Evolutionary conservation across 2,329 filamentous ascomycete species (phyloP).

Genomic region (Erysiphe pulchra): DNA sequence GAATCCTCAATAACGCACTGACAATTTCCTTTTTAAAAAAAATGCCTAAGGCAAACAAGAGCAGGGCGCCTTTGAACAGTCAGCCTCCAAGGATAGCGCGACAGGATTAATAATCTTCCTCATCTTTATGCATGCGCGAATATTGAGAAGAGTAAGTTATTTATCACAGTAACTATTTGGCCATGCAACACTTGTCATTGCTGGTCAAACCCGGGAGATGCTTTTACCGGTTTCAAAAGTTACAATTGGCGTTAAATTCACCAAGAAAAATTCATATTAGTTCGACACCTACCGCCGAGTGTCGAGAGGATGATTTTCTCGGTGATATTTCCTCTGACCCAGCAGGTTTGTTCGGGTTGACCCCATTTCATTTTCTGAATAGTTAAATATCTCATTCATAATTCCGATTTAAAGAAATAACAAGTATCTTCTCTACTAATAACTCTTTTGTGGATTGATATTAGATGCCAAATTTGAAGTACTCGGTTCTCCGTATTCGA

Average conservation of each 20-base stretch:
- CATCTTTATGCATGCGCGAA: too few species aligned
- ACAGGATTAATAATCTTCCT: too few species aligned
- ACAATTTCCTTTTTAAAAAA: too few species aligned
- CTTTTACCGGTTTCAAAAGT: not conserved
- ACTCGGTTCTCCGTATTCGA: conserved; percentile 70
- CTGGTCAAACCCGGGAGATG: not conserved
- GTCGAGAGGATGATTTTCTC: conserved; percentile 28
- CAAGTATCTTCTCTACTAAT: too few species aligned
- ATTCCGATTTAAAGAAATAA: too few species aligned
- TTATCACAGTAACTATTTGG: not conserved
- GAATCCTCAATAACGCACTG: too few species aligned
- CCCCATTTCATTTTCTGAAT: not conserved
- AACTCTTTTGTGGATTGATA: not conserved
- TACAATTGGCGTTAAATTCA: conserved; percentile 17
- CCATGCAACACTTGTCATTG: not conserved
- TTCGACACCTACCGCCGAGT: conserved; percentile 30
- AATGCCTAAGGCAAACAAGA: too few species aligned
- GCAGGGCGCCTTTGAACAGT: too few species aligned
- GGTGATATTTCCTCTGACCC: conserved; percentile 15
- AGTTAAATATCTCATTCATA: too few species aligned
- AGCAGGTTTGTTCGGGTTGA: conserved; percentile 4
- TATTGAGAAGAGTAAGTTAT: too few species aligned
- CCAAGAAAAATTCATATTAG: conserved; percentile 33
- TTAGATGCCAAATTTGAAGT: conserved; percentile 88
- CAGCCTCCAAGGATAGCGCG: too few species aligned